phyloP scores from a whole-genome alignment of 1,284 basidiomycete genomes.

The Marasmius fiardii region DNA sequence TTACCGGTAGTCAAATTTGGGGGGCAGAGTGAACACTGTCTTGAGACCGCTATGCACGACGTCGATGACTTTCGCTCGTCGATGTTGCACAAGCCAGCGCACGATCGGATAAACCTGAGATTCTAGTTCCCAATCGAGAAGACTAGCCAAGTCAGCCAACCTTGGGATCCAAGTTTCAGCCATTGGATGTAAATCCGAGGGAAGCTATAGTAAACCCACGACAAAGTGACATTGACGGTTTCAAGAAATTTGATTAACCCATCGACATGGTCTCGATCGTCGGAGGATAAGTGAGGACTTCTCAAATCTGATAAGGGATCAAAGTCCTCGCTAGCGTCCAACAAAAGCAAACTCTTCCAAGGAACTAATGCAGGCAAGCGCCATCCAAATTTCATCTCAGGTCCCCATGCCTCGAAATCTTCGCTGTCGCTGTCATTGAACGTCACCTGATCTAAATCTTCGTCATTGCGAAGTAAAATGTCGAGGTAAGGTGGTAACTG shows the following conservation, averaged over 20 bases:
- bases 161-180: slow-evolving; percentile 36
- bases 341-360: slow-evolving; percentile 86
- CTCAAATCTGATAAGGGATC: slow-evolving; percentile 61
- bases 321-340: slow-evolving; percentile 63
- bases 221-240: slow-evolving; percentile 59
- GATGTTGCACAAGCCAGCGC: slow-evolving; percentile 86
- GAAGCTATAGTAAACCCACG: slow-evolving; percentile 38
- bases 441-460: slow-evolving; percentile 47
- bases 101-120: slow-evolving; percentile 85
- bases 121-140: slow-evolving; percentile 85
- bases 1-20: slow-evolving; percentile 67
- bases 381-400: slow-evolving; percentile 67
- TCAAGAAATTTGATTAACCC: slow-evolving; percentile 68
- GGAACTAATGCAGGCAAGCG: slow-evolving; percentile 75
- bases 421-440: slow-evolving; percentile 37
- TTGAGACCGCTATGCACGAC: slow-evolving; percentile 79
- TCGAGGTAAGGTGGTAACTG: slow-evolving; percentile 81
- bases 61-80: slow-evolving; percentile 87
- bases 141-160: slow-evolving; percentile 81
- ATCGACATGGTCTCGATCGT: slow-evolving; percentile 66
- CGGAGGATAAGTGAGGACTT: slow-evolving; percentile 57
- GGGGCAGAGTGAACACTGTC: slow-evolving; percentile 77
- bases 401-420: slow-evolving; percentile 60
- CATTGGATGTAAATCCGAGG: not conserved
- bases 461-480: slow-evolving; percentile 59